phyloP scores from a whole-genome alignment of 2,329 filamentous ascomycete species.

The Gaeumannomyces tritici region DNA sequence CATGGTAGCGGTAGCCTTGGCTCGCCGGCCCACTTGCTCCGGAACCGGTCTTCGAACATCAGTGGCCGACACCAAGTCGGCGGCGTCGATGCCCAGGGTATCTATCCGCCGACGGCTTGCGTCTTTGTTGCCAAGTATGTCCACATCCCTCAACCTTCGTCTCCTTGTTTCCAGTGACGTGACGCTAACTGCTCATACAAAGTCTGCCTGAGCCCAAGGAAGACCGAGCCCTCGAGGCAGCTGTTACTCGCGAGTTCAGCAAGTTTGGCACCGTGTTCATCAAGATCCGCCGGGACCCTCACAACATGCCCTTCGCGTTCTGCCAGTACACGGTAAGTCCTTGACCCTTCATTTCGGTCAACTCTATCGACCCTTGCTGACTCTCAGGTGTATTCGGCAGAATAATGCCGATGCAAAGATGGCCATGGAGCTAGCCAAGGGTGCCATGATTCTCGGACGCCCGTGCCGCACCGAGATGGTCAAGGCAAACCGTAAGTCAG shows the following conservation, averaged over 20 bases:
- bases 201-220: slow-evolving; percentile 42
- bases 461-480: slow-evolving; percentile 51
- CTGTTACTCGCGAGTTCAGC: slow-evolving; percentile 42
- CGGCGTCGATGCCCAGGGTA: slow-evolving; percentile 38
- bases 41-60: slow-evolving; percentile 7
- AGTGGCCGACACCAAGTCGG: slow-evolving; percentile 11
- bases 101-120: slow-evolving; percentile 46
- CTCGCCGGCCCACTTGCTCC: slow-evolving; percentile 2
- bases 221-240: slow-evolving; percentile 40
- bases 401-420: slow-evolving; percentile 33
- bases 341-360: neutral
- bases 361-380: neutral
- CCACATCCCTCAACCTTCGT: neutral
- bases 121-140: slow-evolving; percentile 60
- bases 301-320: slow-evolving; percentile 55
- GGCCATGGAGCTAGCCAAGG: slow-evolving; percentile 37
- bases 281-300: slow-evolving; percentile 50
- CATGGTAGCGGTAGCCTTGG: neutral
- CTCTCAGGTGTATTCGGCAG: slow-evolving; percentile 21
- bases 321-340: slow-evolving; percentile 49
- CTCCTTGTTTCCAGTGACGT: neutral
- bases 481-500: slow-evolving; percentile 44
- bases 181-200: neutral
- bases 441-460: slow-evolving; percentile 41
- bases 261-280: slow-evolving; percentile 48